Percentiles rank a stretch among this genome's conserved stretches.
These are phyloP conservation scores for Pulicaria dysenterica DNA, from an alignment of 129 eudicot genomes.

Conservation along the genomic window DNA sequence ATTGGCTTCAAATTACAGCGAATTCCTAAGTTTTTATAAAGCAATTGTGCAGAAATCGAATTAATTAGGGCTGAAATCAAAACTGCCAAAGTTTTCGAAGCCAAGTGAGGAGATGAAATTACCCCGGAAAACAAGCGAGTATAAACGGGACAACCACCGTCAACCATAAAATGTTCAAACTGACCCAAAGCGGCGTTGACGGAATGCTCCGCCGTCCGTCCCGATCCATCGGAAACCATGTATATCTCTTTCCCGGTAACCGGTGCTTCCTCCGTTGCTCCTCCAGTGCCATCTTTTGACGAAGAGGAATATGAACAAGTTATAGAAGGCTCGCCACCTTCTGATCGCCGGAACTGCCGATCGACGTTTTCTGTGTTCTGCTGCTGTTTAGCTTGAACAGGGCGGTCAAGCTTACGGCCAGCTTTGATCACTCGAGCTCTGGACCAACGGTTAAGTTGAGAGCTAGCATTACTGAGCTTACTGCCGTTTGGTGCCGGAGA, in stretches of 20 bases:
- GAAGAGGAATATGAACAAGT: not conserved
- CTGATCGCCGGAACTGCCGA: slow-evolving; percentile 2
- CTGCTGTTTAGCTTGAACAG: slow-evolving; percentile 18
- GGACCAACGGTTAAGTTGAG: slow-evolving; percentile 71
- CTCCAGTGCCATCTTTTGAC: slow-evolving; percentile 27
- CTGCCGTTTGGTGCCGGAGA: slow-evolving; percentile 37
- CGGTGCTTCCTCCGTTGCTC: slow-evolving; percentile 19
- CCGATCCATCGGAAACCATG: slow-evolving; percentile 79
- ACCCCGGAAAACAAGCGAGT: slow-evolving; percentile 81
- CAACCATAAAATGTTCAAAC: slow-evolving; percentile 59
- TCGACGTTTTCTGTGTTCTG: not conserved
- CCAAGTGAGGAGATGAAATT: slow-evolving; percentile 16
- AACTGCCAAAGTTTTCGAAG: not conserved
- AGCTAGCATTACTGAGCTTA: slow-evolving; percentile 36
- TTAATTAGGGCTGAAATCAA: not conserved
- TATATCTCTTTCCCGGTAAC: slow-evolving; percentile 49
- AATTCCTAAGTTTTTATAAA: not conserved
- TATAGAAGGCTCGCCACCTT: not conserved
- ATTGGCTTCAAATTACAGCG: not conserved
- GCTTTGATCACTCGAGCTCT: slow-evolving; percentile 63
- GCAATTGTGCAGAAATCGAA: not conserved
- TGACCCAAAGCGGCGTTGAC: slow-evolving; percentile 75
- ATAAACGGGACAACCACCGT: slow-evolving; percentile 51
- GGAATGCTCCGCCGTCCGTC: slow-evolving; percentile 76
- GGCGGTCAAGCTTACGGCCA: slow-evolving; percentile 63